Base-by-base conservation (phyloP, 306 rosid genomes). In the Malus sylvestris region DNA sequence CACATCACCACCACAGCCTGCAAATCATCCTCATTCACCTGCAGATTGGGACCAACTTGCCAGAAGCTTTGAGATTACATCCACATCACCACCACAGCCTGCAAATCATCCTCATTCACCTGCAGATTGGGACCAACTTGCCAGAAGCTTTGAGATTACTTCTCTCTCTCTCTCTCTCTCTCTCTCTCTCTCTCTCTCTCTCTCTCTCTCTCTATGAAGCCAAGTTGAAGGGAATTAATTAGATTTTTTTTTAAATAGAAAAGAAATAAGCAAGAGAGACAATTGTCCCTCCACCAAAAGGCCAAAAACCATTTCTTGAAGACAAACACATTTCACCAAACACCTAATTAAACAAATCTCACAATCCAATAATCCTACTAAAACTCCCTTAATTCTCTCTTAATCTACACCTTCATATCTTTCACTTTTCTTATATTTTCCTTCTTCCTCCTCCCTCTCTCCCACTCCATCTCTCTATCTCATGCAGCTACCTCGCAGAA, bases 311-410 rank as follows among this genome's bases (percentile, higher is more conserved):
- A 49, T 76, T 81, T 86, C 88, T 89, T 84, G 63, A 68, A 82
- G 93, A 93, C 80, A 87, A 83, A 58, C 72, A 85, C 91, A 78
- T 89, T 77, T 84, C 96, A 95, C 93, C 97, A 68, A 89, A 91
- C 89, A 58, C 70, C 76, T 80, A 70, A 83, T 68, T 85, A 88
- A 79, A 82, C 91, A 79, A 82, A 82, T 78, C 60, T n/a, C 64
- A 23, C 10, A 52, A 76, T 22, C 59, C 13, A 68, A 61, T 30
- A 16, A 7, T 32, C 22, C 44, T 64, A 5, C 70, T 62, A 57
- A 72, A 40, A 66, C 58, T 66, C 10, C 78, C 18, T 40, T 64
- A 75, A 59, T 33, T 4, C 44, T 60, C 68, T 74, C 55, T 49
- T 38, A 30, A 55, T 22, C 20, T 67, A 19, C 44, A 33, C 27